Evolutionary conservation across 805 yeast genomes (phyloP).

Genomic region (Teunomyces tritomae): DNA sequence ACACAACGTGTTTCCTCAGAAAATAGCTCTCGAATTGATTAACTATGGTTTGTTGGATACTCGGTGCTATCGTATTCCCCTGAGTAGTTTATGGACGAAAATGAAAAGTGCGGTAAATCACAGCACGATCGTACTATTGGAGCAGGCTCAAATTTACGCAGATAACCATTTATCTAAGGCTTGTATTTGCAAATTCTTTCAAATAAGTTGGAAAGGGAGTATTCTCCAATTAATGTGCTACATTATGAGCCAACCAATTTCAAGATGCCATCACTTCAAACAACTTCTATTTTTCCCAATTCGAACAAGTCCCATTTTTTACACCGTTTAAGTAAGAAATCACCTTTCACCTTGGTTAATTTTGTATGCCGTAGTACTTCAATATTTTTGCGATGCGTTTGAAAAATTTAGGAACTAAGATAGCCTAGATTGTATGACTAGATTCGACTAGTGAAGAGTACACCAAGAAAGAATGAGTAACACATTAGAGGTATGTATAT

Average conservation of each 20-base stretch:
- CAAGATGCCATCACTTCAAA: too few species aligned
- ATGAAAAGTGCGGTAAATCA: not conserved
- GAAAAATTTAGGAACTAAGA: slow-evolving; percentile 3
- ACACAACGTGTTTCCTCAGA: not conserved
- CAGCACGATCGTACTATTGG: not conserved
- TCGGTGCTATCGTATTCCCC: slow-evolving; percentile 2
- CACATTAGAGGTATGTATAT: slow-evolving; percentile 54
- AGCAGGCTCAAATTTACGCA: not conserved
- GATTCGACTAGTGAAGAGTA: not conserved
- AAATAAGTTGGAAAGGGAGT: not conserved
- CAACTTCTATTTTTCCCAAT: too few species aligned
- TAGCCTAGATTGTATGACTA: slow-evolving; percentile 1
- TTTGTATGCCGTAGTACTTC: not conserved
- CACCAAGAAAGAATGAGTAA: slow-evolving; percentile 43
- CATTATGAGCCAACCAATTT: too few species aligned
- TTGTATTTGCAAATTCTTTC: not conserved
- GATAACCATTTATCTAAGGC: too few species aligned
- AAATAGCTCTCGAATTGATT: not conserved
- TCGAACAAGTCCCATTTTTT: not conserved
- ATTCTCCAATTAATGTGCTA: too few species aligned
- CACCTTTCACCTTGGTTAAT: too few species aligned
- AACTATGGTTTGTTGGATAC: not conserved
- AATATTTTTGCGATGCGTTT: slow-evolving; percentile 3
- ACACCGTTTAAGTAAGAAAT: not conserved
- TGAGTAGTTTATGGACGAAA: slow-evolving; percentile 1